Evolutionary conservation across 371 early-diverging fungal species (phyloP), one percentile per base, ranked within the genome.

Genomic region (Conidiobolus incongruus): DNA sequence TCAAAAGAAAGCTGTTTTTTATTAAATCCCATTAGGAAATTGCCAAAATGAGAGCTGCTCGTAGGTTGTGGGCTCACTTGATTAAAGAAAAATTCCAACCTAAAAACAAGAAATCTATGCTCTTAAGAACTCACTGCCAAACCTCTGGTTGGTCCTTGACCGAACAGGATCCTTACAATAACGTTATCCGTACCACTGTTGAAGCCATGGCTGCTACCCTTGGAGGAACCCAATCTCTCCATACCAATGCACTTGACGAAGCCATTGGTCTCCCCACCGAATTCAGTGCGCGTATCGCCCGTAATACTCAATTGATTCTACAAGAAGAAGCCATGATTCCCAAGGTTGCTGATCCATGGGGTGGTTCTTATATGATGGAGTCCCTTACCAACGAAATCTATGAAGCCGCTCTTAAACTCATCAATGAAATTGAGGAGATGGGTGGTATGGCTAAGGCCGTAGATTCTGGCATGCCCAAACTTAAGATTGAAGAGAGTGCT

Each of bases 381-480:
- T 69, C 75, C 2, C 58, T 85, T 59, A 85, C 86, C 24, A 67
- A 78, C 48, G 68, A 73, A 26, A 60, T 85, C 45, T 80, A 65
- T 54, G 68, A 75, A 20, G 52, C 58, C 1, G 82, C 86, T 2
- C 50, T 54, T 33, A 58, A 55, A 35, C 65, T 81, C 45, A 71
- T 85, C 34, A 61, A 72, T 17, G 86, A 85, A 52, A 64, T 80
- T 11, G 86, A 85, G 59, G 57, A 49, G 10, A 67, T 83, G 68
- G 86, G 86, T 36, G 86, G 86, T 17, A 85, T 84, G 84, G 78
- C 84, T 38, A 78, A 79, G 60, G 82, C 86, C 19, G 81, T 85
- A n/a, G 78, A 66, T 15, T 68, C 65, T 45, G 84, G 84, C 5
- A 78, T 81, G 81, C 86, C 86, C 39, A 84, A 85, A 60, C 55